Evolutionary conservation across 805 yeast genomes (phyloP).

Genomic region (Lachancea nothofagi): DNA sequence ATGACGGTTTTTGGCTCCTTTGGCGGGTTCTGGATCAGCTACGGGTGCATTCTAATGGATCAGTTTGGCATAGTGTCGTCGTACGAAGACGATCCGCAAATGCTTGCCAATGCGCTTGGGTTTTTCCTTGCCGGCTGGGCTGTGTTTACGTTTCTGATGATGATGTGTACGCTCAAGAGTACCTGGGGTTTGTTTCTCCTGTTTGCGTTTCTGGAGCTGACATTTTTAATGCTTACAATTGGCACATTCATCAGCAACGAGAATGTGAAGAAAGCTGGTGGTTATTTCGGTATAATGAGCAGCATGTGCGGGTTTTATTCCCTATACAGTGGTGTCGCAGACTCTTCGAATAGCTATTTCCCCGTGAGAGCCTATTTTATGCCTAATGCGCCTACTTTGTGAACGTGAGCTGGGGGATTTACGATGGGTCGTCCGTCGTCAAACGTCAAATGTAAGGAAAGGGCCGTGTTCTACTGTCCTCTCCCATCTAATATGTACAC

Average conservation of each 20-base stretch:
- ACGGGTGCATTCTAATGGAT: constrained; percentile 58
- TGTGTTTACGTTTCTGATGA: constrained; percentile 54
- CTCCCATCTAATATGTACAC: no score
- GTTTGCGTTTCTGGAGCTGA: constrained; percentile 47
- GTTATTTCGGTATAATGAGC: constrained; percentile 52
- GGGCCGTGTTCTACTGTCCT: no score
- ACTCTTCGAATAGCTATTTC: constrained; percentile 53
- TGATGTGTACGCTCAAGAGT: constrained; percentile 52
- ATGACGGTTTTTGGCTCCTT: constrained; percentile 45
- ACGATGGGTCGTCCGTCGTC: no score
- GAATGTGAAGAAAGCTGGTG: constrained; percentile 50
- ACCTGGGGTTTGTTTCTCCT: constrained; percentile 55
- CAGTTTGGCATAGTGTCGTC: constrained; percentile 51
- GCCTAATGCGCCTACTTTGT: constrained; percentile 41
- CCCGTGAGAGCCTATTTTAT: constrained; percentile 47
- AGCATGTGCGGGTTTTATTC: constrained; percentile 57
- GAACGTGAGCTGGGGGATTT: no score
- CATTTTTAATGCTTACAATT: constrained; percentile 46
- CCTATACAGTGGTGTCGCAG: constrained; percentile 59
- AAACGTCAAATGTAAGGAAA: no score
- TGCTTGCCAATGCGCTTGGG: constrained; percentile 48
- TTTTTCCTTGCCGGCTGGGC: constrained; percentile 59
- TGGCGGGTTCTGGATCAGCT: constrained; percentile 76
- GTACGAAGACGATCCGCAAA: constrained; percentile 41
- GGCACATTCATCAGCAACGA: constrained; percentile 47